Conservation (phyloP, 2,329 filamentous ascomycete genomes). For the Ramularia collo-cygni region DNA sequence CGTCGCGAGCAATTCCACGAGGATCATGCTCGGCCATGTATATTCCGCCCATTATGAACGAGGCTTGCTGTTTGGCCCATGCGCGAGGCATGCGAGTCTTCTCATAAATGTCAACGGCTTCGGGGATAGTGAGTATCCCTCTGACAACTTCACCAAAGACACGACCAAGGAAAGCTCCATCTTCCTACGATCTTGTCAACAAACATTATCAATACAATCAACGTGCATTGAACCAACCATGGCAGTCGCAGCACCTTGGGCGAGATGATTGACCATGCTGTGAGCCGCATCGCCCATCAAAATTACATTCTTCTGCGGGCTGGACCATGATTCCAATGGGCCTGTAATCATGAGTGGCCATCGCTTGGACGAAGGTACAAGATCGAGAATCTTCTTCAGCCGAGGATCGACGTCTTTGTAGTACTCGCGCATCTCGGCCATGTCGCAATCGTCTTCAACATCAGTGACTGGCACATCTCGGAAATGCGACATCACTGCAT, state of each 20-base stretch:
- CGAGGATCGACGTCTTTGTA: constrained; percentile 41
- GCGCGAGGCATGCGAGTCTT: constrained; percentile 36
- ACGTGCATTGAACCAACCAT: constrained; percentile 21
- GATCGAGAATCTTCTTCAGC: constrained; percentile 35
- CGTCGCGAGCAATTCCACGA: constrained; percentile 8
- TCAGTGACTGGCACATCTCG: constrained; percentile 27
- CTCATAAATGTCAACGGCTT: constrained; percentile 35
- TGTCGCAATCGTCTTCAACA: constrained; percentile 30
- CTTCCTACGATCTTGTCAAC: constrained; percentile 23
- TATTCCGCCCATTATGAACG: constrained; percentile 30
- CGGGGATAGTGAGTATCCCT: constrained; percentile 28
- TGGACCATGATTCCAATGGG: constrained; percentile 36
- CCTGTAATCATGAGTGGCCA: constrained; percentile 40
- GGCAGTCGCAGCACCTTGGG: constrained; percentile 38
- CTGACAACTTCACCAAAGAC: constrained; percentile 32
- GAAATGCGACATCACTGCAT: constrained; percentile 40
- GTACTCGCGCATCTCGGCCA: constrained; percentile 37
- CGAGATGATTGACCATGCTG: constrained; percentile 39
- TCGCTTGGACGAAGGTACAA: constrained; percentile 26
- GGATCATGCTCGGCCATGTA: constrained; percentile 30
- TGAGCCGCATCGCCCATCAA: constrained; percentile 37
- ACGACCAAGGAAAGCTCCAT: constrained; percentile 36
- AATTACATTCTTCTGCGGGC: constrained; percentile 35
- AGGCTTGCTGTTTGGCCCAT: constrained; percentile 37
- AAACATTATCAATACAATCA: not conserved